Conservation (phyloP, 2,329 filamentous ascomycete genomes). For the Diaporthe ilicicola region DNA sequence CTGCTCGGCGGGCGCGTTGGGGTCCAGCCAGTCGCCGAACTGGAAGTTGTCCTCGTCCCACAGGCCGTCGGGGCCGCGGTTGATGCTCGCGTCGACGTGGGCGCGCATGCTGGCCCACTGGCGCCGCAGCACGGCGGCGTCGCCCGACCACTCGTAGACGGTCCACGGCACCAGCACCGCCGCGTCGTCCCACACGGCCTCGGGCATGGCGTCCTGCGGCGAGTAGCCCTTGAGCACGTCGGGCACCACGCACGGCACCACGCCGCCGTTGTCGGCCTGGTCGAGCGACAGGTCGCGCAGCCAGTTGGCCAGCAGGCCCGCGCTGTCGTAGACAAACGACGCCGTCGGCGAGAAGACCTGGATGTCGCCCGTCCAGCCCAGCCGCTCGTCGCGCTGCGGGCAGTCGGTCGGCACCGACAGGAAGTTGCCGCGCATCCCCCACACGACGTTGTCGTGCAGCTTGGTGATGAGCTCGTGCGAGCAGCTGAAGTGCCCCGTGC, state of each 20-base stretch:
- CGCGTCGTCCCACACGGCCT: constrained; percentile 46
- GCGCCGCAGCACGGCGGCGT: constrained; percentile 39
- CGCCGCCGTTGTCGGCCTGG: constrained; percentile 43
- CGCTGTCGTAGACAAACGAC: constrained; percentile 62
- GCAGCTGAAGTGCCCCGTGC: constrained; percentile 59
- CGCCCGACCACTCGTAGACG: constrained; percentile 42
- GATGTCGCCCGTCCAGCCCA: constrained; percentile 63
- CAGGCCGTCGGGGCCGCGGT: constrained; percentile 41
- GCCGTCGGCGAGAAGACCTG: constrained; percentile 60
- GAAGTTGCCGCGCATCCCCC: constrained; percentile 69
- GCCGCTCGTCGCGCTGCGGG: constrained; percentile 62
- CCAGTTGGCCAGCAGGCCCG: constrained; percentile 60
- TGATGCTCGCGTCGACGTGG: constrained; percentile 42
- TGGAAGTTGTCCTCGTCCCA: constrained; percentile 45
- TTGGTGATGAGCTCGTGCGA: constrained; percentile 61
- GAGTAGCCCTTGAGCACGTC: constrained; percentile 40
- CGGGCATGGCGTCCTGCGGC: constrained; percentile 35
- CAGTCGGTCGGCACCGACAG: constrained; percentile 66
- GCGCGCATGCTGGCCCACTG: constrained; percentile 43
- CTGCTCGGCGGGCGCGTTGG: constrained; percentile 45
- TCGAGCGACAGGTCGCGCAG: constrained; percentile 53
- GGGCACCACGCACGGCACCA: constrained; percentile 44
- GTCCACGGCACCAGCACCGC: constrained; percentile 43
- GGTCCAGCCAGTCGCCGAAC: constrained; percentile 53
- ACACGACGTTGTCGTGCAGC: constrained; percentile 62